Conservation (phyloP, 306 rosid species). For the Corylus heterophylla region DNA sequence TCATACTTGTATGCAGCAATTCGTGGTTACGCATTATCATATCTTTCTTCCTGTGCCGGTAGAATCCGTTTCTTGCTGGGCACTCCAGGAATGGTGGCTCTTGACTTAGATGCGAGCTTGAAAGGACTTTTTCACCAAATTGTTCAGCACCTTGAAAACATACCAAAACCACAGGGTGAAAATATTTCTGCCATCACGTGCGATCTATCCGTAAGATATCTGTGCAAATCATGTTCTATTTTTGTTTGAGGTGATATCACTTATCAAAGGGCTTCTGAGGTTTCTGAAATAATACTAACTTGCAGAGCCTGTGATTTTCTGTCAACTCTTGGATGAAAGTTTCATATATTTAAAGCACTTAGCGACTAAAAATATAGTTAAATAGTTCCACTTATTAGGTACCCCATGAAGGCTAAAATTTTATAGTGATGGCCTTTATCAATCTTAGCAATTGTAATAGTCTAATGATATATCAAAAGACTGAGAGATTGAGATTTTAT, state of each 20-base stretch:
- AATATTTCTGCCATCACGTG: conserved; percentile 83
- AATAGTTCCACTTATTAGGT: too few species aligned
- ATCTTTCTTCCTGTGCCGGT: conserved; percentile 92
- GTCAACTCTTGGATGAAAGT: conserved; percentile 5
- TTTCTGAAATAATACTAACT: not conserved
- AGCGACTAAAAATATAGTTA: too few species aligned
- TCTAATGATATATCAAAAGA: not conserved
- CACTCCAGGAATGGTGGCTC: conserved; percentile 99
- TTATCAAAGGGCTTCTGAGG: not conserved
- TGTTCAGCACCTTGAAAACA: conserved; percentile 83
- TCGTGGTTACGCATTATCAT: conserved; percentile 92
- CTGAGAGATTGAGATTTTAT: not conserved
- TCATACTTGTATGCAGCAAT: conserved; percentile 72
- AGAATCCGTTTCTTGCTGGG: conserved; percentile 92
- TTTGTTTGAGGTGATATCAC: conserved; percentile 12
- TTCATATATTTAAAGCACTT: not conserved
- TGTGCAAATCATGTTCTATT: conserved; percentile 16
- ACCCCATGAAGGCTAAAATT: not conserved
- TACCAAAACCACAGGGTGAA: conserved; percentile 95
- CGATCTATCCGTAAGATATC: conserved; percentile 68
- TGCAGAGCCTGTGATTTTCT: not conserved
- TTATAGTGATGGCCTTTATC: not conserved
- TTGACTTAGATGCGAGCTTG: conserved; percentile 80
- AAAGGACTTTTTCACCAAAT: conserved; percentile 79
- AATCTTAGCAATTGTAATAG: not conserved